Conservation (phyloP, 805 yeast species). For the Torulaspora quercuum region DNA sequence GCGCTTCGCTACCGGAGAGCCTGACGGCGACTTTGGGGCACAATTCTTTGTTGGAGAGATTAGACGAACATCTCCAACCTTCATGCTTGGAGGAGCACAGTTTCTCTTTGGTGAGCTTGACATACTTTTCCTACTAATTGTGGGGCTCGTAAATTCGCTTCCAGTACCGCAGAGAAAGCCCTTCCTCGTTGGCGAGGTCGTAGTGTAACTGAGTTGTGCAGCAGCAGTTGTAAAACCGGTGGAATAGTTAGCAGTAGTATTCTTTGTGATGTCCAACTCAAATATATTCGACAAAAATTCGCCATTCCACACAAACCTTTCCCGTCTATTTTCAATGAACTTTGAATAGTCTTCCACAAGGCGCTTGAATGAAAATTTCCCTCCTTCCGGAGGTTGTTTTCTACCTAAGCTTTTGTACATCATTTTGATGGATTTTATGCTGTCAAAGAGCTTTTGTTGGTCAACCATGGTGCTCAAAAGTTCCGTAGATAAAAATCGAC, state of each 20-base stretch:
- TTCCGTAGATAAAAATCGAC: slow-evolving; percentile 32
- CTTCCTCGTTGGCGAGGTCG: slow-evolving; percentile 7
- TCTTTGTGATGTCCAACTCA: slow-evolving; percentile 22
- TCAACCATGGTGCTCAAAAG: slow-evolving; percentile 30
- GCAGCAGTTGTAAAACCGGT: slow-evolving; percentile 34
- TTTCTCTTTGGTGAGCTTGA: slow-evolving; percentile 9
- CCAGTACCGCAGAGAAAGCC: slow-evolving; percentile 1
- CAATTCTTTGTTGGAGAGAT: slow-evolving; percentile 9
- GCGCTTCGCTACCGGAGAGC: slow-evolving; percentile 13
- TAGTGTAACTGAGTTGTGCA: slow-evolving; percentile 17
- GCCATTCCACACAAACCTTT: slow-evolving; percentile 33
- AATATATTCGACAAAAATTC: slow-evolving; percentile 20
- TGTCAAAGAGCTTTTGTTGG: slow-evolving; percentile 28
- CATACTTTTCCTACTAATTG: neutral
- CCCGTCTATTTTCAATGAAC: slow-evolving; percentile 29
- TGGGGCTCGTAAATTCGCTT: slow-evolving; percentile 8
- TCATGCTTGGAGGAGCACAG: slow-evolving; percentile 20
- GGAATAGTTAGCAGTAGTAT: slow-evolving; percentile 10
- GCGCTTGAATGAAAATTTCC: slow-evolving; percentile 24
- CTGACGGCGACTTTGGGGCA: slow-evolving; percentile 21
- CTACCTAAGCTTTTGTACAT: slow-evolving; percentile 24
- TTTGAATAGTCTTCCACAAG: slow-evolving; percentile 30
- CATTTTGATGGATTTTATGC: slow-evolving; percentile 19
- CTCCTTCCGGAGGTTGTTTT: slow-evolving; percentile 6
- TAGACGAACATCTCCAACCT: slow-evolving; percentile 2